A percentile compares a stretch with the other conserved stretches of the same genome.
Conservation (phyloP, 78 protist species). For the Paratrimastix pyriformis region DNA sequence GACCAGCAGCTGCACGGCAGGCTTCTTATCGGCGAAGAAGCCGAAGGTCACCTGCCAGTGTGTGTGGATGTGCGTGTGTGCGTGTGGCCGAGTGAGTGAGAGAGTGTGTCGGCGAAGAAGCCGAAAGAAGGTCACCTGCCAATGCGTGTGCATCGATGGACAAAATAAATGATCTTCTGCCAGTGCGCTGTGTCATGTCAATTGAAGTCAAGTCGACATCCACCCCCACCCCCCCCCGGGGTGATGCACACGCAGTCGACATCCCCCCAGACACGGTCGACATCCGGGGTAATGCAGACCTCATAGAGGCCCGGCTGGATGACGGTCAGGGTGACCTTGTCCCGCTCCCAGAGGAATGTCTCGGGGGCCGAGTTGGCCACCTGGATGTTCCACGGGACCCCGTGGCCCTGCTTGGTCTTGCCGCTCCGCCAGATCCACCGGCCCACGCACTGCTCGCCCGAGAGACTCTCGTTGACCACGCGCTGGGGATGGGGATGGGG, state of each 20-base stretch:
- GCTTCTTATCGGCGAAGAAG: slow-evolving; percentile 27
- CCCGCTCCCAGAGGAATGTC: slow-evolving; percentile 21
- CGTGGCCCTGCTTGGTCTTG: not conserved
- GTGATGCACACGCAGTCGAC: too few species aligned
- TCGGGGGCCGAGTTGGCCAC: slow-evolving; percentile 27
- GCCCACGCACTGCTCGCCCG: slow-evolving; percentile 13
- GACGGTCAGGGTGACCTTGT: not conserved
- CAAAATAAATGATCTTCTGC: too few species aligned
- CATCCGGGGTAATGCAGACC: too few species aligned
- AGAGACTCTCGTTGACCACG: slow-evolving; percentile 9
- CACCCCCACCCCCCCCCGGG: too few species aligned
- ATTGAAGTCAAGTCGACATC: too few species aligned
- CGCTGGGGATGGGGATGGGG: too few species aligned
- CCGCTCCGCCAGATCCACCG: slow-evolving; percentile 39
- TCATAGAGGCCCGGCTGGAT: slow-evolving; percentile 10
- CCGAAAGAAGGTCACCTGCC: not conserved
- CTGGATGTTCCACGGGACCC: slow-evolving; percentile 35
- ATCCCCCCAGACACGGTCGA: too few species aligned
- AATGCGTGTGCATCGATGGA: too few species aligned
- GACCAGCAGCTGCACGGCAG: slow-evolving; percentile 38
- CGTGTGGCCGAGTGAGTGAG: too few species aligned
- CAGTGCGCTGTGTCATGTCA: too few species aligned
- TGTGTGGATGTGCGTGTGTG: too few species aligned
- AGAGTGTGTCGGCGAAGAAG: too few species aligned
- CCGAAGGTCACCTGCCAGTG: slow-evolving; percentile 33